Percentiles rank a stretch among this genome's conserved stretches.
phyloP scores from a whole-genome alignment of 139 green algal species.

The Tetradesmus lagerheimii region DNA sequence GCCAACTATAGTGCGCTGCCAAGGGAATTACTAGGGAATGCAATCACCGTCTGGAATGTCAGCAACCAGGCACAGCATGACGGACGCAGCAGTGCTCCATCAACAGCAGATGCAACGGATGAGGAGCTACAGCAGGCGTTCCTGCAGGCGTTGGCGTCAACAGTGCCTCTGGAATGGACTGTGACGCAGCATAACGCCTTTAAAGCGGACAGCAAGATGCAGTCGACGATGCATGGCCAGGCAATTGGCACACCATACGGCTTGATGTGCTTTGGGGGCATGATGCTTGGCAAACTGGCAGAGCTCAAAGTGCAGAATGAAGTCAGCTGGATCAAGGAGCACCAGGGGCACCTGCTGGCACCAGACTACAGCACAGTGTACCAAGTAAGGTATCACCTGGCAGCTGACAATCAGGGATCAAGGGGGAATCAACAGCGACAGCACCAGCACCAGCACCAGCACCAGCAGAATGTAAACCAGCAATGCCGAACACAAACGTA shows the following conservation, averaged over 20 bases:
- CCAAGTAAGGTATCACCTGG: background rate
- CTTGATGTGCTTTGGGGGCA: slow-evolving; percentile 16
- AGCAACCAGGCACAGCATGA: background rate
- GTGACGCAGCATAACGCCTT: background rate
- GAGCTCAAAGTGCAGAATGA: slow-evolving; percentile 33
- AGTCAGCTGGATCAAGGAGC: slow-evolving; percentile 32
- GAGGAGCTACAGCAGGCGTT: slow-evolving; percentile 2
- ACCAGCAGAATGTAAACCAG: no score
- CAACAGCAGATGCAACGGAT: background rate
- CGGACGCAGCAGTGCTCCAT: background rate
- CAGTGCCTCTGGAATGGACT: slow-evolving; percentile 10
- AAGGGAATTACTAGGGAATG: background rate
- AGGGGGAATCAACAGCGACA: no score
- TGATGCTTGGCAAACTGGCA: slow-evolving; percentile 11
- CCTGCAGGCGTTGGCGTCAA: background rate
- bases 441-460: no score
- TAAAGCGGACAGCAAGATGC: background rate
- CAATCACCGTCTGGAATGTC: background rate
- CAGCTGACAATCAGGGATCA: background rate
- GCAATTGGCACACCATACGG: slow-evolving; percentile 28
- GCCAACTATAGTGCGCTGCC: background rate
- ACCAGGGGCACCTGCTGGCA: background rate
- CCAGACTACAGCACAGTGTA: slow-evolving; percentile 40
- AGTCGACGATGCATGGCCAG: background rate
- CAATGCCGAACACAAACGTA: no score